phyloP scores from a whole-genome alignment of 345 rosid genomes.

The Murraya koenigii region DNA sequence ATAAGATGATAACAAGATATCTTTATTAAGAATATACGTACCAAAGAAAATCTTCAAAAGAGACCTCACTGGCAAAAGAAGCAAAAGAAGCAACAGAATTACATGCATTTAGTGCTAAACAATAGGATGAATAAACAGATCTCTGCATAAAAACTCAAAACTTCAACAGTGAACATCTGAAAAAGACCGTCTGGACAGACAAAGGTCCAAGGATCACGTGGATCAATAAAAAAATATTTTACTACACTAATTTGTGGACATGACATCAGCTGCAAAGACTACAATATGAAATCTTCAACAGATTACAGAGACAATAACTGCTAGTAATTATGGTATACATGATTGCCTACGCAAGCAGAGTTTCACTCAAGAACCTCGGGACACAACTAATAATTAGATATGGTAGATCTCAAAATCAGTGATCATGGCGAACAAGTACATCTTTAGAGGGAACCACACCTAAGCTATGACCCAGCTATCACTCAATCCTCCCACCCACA shows the following conservation, averaged over 20 bases:
- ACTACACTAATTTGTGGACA: neutral
- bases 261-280: neutral
- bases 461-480: neutral
- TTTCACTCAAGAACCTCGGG: neutral
- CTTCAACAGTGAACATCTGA: neutral
- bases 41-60: slow-evolving; percentile 91
- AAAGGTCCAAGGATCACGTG: neutral
- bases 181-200: neutral
- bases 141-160: neutral
- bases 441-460: neutral
- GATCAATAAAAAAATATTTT: neutral
- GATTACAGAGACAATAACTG: neutral
- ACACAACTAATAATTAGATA: neutral
- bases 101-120: slow-evolving; percentile 1
- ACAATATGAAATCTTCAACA: neutral
- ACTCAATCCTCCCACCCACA: neutral
- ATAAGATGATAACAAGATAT: neutral
- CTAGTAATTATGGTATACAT: neutral
- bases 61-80: slow-evolving; percentile 57
- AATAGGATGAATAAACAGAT: slow-evolving; percentile 1
- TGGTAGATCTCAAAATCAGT: neutral
- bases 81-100: slow-evolving; percentile 26
- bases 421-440: neutral
- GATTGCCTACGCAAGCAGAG: neutral
- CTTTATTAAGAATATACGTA: slow-evolving; percentile 26